Base-by-base conservation (phyloP, 2,329 filamentous ascomycete genomes). In the Cyanodermella asteris region DNA sequence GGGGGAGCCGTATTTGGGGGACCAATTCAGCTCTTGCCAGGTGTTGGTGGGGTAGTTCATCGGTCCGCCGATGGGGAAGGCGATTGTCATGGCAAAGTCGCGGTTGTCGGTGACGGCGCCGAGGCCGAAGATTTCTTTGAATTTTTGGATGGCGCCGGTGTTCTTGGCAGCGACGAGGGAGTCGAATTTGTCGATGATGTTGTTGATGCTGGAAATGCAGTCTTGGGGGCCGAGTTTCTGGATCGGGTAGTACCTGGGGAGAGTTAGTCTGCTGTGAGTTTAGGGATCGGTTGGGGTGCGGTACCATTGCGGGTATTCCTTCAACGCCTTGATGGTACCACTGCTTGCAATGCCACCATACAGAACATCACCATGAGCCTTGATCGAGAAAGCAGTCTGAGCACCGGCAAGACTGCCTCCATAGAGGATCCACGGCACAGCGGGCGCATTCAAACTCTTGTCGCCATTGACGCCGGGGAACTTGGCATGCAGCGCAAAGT, bases 11-110 rank as follows among this genome's bases (percentile, higher is more conserved):
- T 53, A 49, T 1, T 31, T 43, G 6, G 44, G 40, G 17, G 43
- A 38, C 59, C 59, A 64, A 28, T 54, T 58, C 7, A 64, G 39
- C 34, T 63, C 59, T 41, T 63, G 59, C 59, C 59, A 63, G 4
- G 59, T 62, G 13, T 43, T 45, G 0, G 51, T 57, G 0, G 53
- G 51, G 33, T 63, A 63, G 30, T 49, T 49, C 28, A 58, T 48
- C n/a, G 51, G 50, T 0, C 48, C 51, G n/a, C 51, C 50, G 8
- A 56, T 32, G 4, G 57, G 56, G 19, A 51, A 53, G 1, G 51
- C 54, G 29, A 61, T 60, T 1, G 53, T 50, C 31, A 50, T 46
- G 5, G 55, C 55, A 29, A 59, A 59, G 32, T 59, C 55, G 14
- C 52, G 42, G 14, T 53, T 36, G 31, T 55, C 54, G 10, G 40